Conservation (phyloP, 2,329 filamentous ascomycete genomes). For the Talaromyces sp. region DNA sequence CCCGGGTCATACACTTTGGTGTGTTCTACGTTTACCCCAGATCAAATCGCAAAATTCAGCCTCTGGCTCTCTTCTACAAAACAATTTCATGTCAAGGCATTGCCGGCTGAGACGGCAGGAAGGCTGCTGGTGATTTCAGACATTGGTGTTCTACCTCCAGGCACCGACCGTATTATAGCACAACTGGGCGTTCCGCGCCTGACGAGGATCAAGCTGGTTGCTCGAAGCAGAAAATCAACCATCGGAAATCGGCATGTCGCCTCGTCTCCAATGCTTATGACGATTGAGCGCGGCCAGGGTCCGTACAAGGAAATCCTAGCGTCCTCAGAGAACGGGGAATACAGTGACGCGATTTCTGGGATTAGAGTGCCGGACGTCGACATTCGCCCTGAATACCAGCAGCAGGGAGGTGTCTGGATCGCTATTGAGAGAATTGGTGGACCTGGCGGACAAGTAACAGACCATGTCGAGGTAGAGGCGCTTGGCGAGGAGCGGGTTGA, state of each 20-base stretch:
- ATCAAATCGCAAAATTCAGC: constrained; percentile 67
- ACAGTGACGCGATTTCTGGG: constrained; percentile 60
- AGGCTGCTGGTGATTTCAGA: constrained; percentile 51
- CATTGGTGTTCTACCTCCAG: constrained; percentile 46
- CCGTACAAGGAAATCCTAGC: constrained; percentile 61
- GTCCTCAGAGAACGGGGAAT: constrained; percentile 66
- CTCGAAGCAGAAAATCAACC: constrained; percentile 40
- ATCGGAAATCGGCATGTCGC: constrained; percentile 33
- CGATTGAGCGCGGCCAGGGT: constrained; percentile 66
- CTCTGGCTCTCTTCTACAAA: constrained; percentile 65
- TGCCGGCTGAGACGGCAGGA: constrained; percentile 71
- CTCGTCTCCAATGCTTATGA: constrained; percentile 58
- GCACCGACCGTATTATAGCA: constrained; percentile 49
- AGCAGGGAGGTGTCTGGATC: constrained; percentile 62
- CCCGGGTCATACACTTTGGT: constrained; percentile 79
- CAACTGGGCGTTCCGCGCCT: constrained; percentile 48
- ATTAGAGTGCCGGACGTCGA: constrained; percentile 70
- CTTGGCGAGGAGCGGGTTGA: constrained; percentile 38
- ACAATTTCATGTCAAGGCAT: constrained; percentile 49
- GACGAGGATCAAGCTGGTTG: constrained; percentile 56
- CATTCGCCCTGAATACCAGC: constrained; percentile 57
- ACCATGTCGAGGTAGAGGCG: constrained; percentile 38
- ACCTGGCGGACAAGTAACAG: constrained; percentile 44
- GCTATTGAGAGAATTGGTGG: constrained; percentile 75
- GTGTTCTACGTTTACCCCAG: constrained; percentile 82